Conservation (phyloP, 2,329 filamentous ascomycete species). For the Sphaerulina vaccinii region DNA sequence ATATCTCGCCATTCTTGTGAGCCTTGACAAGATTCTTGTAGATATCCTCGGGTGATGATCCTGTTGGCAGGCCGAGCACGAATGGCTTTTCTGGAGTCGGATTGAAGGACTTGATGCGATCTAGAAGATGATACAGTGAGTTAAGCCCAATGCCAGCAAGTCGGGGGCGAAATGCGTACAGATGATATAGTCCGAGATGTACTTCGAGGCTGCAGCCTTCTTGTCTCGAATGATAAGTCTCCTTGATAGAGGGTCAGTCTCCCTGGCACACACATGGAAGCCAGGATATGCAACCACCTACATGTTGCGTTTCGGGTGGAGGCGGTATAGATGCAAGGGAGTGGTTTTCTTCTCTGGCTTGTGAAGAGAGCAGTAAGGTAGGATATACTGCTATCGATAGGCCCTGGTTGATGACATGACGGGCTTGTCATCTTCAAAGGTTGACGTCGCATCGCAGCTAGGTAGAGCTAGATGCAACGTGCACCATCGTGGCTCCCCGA, state of each 20-base stretch:
- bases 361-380: not conserved
- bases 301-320: slow-evolving; percentile 14
- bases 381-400: not conserved
- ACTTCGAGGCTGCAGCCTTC: slow-evolving; percentile 65
- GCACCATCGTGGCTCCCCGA: slow-evolving; percentile 15
- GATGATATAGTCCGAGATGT: slow-evolving; percentile 80
- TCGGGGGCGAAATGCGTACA: slow-evolving; percentile 44
- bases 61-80: slow-evolving; percentile 79
- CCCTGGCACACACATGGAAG: not conserved
- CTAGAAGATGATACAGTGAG: slow-evolving; percentile 41
- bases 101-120: slow-evolving; percentile 74
- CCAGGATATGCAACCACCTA: slow-evolving; percentile 10
- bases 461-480: slow-evolving; percentile 14
- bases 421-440: not conserved
- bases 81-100: slow-evolving; percentile 73
- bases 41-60: slow-evolving; percentile 74
- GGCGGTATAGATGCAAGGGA: slow-evolving; percentile 1
- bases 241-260: slow-evolving; percentile 50
- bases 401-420: not conserved
- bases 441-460: slow-evolving; percentile 15
- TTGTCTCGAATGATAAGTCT: slow-evolving; percentile 80
- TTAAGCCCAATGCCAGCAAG: too few species aligned
- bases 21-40: slow-evolving; percentile 73
- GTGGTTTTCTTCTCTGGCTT: not conserved
- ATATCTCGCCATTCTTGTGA: slow-evolving; percentile 72